phyloP scores from a whole-genome alignment of 2,329 filamentous ascomycete genomes.

The Lachnellula arida region DNA sequence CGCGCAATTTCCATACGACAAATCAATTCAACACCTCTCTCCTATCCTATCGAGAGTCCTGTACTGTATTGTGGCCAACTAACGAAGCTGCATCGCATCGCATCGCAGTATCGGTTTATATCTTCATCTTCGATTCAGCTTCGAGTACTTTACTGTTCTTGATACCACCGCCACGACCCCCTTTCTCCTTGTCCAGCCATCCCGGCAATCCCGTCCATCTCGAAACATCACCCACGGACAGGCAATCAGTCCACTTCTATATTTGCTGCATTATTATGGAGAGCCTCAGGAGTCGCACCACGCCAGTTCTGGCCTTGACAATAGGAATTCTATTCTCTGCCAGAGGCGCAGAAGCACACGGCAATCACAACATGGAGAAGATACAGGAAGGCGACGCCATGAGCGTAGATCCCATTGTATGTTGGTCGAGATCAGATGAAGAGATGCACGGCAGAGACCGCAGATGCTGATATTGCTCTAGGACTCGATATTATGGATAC shows the following conservation, averaged over 20 bases:
- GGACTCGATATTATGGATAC: slow-evolving; percentile 86
- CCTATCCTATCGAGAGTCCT: no score
- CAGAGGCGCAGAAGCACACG: slow-evolving; percentile 23
- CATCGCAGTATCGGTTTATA: background rate
- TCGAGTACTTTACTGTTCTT: slow-evolving; percentile 11
- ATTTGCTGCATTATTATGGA: slow-evolving; percentile 9
- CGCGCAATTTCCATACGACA: no score
- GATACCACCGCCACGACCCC: background rate
- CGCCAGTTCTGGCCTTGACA: slow-evolving; percentile 7
- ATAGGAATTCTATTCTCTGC: slow-evolving; percentile 13
- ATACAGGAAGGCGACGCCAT: slow-evolving; percentile 66
- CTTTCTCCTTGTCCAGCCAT: background rate
- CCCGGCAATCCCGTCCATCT: background rate
- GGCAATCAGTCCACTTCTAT: background rate
- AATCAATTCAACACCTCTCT: no score
- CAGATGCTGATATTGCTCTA: slow-evolving; percentile 36
- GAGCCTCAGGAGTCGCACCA: slow-evolving; percentile 8
- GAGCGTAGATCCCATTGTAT: slow-evolving; percentile 69
- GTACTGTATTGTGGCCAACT: no score
- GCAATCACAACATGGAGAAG: slow-evolving; percentile 47
- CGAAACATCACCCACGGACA: background rate
- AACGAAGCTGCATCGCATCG: background rate
- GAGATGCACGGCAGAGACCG: background rate
- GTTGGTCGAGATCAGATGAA: slow-evolving; percentile 25
- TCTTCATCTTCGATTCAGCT: background rate